phyloP scores from a whole-genome alignment of 495 filamentous ascomycete species.

The Aspergillus bridgeri region DNA sequence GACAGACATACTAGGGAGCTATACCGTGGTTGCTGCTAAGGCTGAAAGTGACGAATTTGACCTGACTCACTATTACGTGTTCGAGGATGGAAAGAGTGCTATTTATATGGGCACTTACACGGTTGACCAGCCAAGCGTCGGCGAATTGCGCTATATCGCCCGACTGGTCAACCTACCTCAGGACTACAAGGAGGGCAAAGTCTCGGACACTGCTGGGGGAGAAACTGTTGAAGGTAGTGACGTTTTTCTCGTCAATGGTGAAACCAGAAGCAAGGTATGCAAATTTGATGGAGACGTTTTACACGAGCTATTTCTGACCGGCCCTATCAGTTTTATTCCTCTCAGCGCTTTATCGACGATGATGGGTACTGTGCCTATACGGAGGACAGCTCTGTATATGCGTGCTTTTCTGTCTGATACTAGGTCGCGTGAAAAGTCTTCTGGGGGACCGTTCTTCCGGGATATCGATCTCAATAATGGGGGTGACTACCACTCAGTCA shows the following conservation, averaged over 20 bases:
- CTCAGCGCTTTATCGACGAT: neutral
- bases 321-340: neutral
- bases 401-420: conserved; percentile 3
- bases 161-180: conserved; percentile 3
- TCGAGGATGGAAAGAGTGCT: conserved; percentile 2
- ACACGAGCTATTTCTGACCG: neutral
- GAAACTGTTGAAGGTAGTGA: conserved; percentile 3
- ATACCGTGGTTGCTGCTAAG: neutral
- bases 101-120: conserved; percentile 8
- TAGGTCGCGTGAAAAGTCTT: conserved; percentile 5
- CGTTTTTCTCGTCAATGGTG: conserved; percentile 2
- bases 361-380: neutral
- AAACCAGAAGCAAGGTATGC: conserved; percentile 3
- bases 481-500: conserved; percentile 1
- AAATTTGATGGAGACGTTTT: neutral
- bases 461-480: conserved; percentile 7
- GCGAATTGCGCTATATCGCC: conserved; percentile 8
- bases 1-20: neutral
- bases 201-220: neutral
- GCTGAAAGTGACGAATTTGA: neutral
- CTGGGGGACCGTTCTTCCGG: conserved; percentile 5
- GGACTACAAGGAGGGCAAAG: conserved; percentile 5
- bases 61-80: conserved; percentile 6
- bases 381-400: neutral
- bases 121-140: neutral